Evolutionary conservation across 2,329 filamentous ascomycete genomes (phyloP).

Genomic region (Fusarium tjaetaba): DNA sequence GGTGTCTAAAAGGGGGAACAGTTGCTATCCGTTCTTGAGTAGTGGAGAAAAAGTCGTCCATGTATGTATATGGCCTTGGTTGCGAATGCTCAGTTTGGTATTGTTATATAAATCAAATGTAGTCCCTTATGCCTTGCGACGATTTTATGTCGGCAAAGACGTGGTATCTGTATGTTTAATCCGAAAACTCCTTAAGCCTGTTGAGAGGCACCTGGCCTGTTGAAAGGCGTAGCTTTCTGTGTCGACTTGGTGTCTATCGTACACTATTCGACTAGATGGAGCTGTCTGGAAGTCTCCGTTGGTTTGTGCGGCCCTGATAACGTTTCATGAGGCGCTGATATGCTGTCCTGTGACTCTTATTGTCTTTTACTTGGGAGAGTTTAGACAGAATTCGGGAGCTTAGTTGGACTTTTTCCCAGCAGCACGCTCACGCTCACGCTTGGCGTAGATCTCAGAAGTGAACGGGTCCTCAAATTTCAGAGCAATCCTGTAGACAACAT

Average conservation of each 20-base stretch:
- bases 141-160: slow-evolving; percentile 28
- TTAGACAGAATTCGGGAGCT: slow-evolving; percentile 19
- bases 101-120: slow-evolving; percentile 31
- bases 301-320: neutral
- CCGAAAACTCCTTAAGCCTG: slow-evolving; percentile 42
- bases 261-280: slow-evolving; percentile 19
- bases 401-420: slow-evolving; percentile 64
- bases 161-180: slow-evolving; percentile 24
- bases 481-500: slow-evolving; percentile 81
- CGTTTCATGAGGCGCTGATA: neutral
- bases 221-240: slow-evolving; percentile 42
- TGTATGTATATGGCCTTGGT: slow-evolving; percentile 2
- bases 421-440: slow-evolving; percentile 73
- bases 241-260: slow-evolving; percentile 29
- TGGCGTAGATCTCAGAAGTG: slow-evolving; percentile 90
- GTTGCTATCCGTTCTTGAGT: neutral
- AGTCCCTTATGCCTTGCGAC: slow-evolving; percentile 21
- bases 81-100: slow-evolving; percentile 18
- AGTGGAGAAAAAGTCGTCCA: neutral
- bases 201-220: slow-evolving; percentile 44
- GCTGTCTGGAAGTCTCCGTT: neutral
- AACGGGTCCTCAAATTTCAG: slow-evolving; percentile 93
- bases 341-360: neutral
- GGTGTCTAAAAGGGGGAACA: too few species aligned
- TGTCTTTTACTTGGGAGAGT: slow-evolving; percentile 13